A percentile compares a stretch with the other conserved stretches of the same genome.
phyloP scores from a whole-genome alignment of 2,329 filamentous ascomycete genomes.

The Allantophomopsis cytisporea region DNA sequence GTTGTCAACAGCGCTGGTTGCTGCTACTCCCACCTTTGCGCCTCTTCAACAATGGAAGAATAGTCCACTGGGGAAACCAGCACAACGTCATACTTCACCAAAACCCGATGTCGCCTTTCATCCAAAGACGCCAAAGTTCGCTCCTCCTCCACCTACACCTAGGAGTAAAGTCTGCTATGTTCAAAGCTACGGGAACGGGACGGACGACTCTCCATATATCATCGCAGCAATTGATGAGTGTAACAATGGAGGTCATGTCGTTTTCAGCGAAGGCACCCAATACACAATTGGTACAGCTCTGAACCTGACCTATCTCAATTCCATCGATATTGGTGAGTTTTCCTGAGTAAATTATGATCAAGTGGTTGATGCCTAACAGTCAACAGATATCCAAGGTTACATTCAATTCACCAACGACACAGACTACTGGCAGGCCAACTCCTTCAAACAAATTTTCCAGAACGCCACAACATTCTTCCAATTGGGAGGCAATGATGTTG shows the following conservation, averaged over 20 bases:
- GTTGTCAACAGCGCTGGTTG: neutral
- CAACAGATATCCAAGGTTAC: constrained; percentile 38
- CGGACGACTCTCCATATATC: constrained; percentile 28
- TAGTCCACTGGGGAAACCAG: neutral
- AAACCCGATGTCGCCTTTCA: neutral
- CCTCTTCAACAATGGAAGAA: neutral
- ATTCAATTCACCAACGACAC: constrained; percentile 53
- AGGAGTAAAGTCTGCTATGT: constrained; percentile 9
- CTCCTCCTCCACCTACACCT: neutral
- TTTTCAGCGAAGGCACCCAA: constrained; percentile 33
- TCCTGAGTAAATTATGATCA: constrained; percentile 4
- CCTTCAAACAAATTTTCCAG: constrained; percentile 51
- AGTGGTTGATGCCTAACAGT: neutral
- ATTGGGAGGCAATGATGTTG: constrained; percentile 50
- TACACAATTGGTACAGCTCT: constrained; percentile 52
- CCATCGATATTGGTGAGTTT: constrained; percentile 43
- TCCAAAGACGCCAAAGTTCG: constrained; percentile 1
- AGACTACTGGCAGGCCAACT: constrained; percentile 52
- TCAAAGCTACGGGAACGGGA: constrained; percentile 12
- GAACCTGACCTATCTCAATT: constrained; percentile 48
- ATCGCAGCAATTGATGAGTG: constrained; percentile 40
- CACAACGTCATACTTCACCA: neutral
- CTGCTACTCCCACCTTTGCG: neutral
- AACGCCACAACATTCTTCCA: constrained; percentile 56
- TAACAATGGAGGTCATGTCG: constrained; percentile 47